These are phyloP conservation scores for Ascochyta fabae DNA, from an alignment of 2,329 filamentous ascomycete genomes.

Conservation along the genomic window DNA sequence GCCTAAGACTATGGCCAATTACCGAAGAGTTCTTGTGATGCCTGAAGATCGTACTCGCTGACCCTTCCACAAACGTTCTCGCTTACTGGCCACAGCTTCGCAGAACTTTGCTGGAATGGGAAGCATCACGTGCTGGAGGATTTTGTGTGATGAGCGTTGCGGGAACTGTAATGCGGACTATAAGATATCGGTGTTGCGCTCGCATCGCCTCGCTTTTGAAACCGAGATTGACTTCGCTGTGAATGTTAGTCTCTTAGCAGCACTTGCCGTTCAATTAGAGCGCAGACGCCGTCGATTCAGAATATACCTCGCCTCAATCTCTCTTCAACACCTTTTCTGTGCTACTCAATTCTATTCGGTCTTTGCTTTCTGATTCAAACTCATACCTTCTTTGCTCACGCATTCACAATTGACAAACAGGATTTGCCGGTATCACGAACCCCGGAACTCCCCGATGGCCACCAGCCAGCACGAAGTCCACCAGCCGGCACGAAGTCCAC, in stretches of 20 bases:
- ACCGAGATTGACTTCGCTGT: neutral
- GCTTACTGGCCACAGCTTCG: slow-evolving; percentile 9
- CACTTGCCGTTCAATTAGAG: neutral
- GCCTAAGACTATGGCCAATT: neutral
- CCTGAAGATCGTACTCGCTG: slow-evolving; percentile 1
- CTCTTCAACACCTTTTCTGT: neutral
- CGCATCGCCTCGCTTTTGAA: too few relatives aligned
- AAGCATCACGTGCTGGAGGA: slow-evolving; percentile 9
- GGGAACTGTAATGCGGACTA: slow-evolving; percentile 3
- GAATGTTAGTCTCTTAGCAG: neutral
- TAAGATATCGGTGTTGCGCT: slow-evolving; percentile 4
- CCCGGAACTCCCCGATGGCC: neutral
- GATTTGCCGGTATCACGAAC: neutral
- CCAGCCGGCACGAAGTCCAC: neutral
- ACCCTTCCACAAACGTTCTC: slow-evolving; percentile 2
- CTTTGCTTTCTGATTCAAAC: neutral
- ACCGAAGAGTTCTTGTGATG: neutral
- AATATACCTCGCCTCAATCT: too few relatives aligned
- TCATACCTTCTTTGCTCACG: neutral
- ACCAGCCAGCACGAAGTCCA: neutral
- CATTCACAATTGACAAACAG: neutral
- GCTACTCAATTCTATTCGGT: neutral
- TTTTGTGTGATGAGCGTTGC: neutral
- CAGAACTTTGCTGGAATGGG: slow-evolving; percentile 17
- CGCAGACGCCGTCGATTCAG: neutral